These are phyloP conservation scores for Penicillium sp. DNA, from an alignment of 2,329 filamentous ascomycete species.

Conservation along the genomic window DNA sequence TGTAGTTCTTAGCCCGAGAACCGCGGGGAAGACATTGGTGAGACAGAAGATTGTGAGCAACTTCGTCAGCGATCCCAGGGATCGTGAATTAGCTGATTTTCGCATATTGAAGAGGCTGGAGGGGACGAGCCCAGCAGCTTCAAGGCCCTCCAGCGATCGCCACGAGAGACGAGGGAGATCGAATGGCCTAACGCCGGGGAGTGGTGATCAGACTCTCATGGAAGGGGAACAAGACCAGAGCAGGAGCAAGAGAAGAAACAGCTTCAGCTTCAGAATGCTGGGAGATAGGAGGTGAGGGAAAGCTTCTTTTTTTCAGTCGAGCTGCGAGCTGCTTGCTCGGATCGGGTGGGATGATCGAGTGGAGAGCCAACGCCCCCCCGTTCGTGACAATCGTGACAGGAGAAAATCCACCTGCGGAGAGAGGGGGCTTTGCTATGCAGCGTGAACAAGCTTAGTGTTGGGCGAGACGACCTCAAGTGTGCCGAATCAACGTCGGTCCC, in stretches of 20 bases:
- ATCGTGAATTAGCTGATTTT: slow-evolving; percentile 11
- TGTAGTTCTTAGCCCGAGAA: slow-evolving; percentile 36
- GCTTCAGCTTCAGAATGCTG: not conserved
- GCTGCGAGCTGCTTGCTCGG: slow-evolving; percentile 7
- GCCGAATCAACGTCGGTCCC: not conserved
- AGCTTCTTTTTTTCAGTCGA: slow-evolving; percentile 31
- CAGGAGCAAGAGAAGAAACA: not conserved
- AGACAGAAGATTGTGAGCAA: slow-evolving; percentile 23
- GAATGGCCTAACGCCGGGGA: slow-evolving; percentile 15
- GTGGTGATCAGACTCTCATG: slow-evolving; percentile 24
- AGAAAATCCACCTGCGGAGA: not conserved
- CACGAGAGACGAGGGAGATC: slow-evolving; percentile 2
- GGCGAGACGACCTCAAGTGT: not conserved
- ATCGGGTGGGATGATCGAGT: slow-evolving; percentile 19
- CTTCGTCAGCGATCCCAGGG: slow-evolving; percentile 22
- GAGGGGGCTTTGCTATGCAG: not conserved
- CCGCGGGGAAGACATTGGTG: slow-evolving; percentile 26
- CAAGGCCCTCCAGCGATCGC: slow-evolving; percentile 8
- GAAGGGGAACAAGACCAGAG: not conserved
- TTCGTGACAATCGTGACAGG: not conserved
- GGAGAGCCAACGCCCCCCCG: slow-evolving; percentile 6
- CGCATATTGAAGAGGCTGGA: slow-evolving; percentile 26
- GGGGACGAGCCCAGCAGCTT: slow-evolving; percentile 3
- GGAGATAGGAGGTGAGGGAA: slow-evolving; percentile 16
- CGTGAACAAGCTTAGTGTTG: slow-evolving; percentile 6